Percentiles rank a stretch among this genome's conserved stretches.
These are phyloP conservation scores for Protea cynaroides DNA, from an alignment of 164 flowering plant species.

Conservation along the genomic window DNA sequence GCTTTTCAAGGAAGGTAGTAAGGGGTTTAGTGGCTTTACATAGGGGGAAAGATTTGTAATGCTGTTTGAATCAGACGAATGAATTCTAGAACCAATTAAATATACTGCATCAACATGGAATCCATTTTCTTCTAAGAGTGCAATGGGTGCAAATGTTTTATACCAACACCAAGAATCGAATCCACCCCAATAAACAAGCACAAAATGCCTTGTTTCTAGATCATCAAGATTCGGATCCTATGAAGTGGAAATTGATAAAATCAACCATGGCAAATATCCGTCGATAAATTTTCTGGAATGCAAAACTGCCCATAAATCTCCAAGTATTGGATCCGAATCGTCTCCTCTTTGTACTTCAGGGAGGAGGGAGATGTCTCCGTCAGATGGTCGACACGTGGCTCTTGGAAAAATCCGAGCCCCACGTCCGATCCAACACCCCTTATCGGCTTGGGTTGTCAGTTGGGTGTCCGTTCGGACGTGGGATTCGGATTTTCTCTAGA, in stretches of 20 bases:
- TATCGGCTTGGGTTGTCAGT: too few relatives aligned
- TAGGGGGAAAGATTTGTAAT: conserved; percentile 78
- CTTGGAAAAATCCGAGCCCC: too few relatives aligned
- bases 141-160: conserved; percentile 83
- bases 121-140: conserved; percentile 82
- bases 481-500: too few relatives aligned
- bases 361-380: too few relatives aligned
- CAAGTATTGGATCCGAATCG: too few relatives aligned
- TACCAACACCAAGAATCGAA: conserved; percentile 99
- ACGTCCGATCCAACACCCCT: too few relatives aligned
- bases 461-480: too few relatives aligned
- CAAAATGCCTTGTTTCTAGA: conserved; percentile 68
- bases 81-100: conserved; percentile 83
- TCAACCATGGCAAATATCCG: background rate
- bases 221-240: conserved; percentile 69
- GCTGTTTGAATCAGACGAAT: conserved; percentile 66
- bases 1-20: conserved; percentile 55
- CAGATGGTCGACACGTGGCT: too few relatives aligned
- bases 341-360: too few relatives aligned
- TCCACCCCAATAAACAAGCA: conserved; percentile 98
- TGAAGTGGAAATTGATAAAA: conserved; percentile 1
- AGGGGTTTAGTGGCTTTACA: conserved; percentile 87
- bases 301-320: too few relatives aligned
- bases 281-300: too few relatives aligned
- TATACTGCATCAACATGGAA: conserved; percentile 82